Base-by-base conservation (phyloP, 306 rosid species). In the Vicia faba region DNA sequence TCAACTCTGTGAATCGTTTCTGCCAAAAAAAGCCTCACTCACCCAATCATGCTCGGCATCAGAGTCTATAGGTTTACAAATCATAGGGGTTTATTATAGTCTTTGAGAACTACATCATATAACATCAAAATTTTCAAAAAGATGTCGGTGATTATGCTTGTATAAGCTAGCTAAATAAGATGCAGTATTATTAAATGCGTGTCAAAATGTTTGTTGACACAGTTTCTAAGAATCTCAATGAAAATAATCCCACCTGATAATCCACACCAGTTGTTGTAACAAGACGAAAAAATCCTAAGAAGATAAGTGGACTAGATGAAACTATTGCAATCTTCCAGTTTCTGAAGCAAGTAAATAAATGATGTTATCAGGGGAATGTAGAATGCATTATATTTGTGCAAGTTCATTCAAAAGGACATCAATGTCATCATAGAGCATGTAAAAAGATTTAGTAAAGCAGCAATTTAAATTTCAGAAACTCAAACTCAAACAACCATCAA, bases 211-310 rank as follows among this genome's bases (percentile, higher is more conserved):
- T 44, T 44, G 68, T 53, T 13, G 39, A 39, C 58, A 36, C 3
- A 57, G 14, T 44, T 69, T 69, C 67, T 43, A 18, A 49, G 45
- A 16, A 69, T 54, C 9, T 20, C 61, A 55, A 56, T 40, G 68
- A 72, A 57, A 51, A 77, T 36, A 54, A 31, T 43, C 58, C 26
- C 64, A 92, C 98, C 95, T 89, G 95, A 83, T 92, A 92, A 82
- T 89, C 86, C 77, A 92, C 84, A 66, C 98, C 88, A 55, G 84
- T 46, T 0, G 95, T 92, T 57, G 91, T 81, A 66, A 84, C 70
- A 53, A 87, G 80, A 64, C 96, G 98, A 64, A 73, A 58, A 64
- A 89, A 80, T 58, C 98, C 98, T 75, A 92, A 81, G 73, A 85
- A 41, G 48, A 87, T 70, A 62, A 92, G 85, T 39, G 98, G 96